phyloP scores from a whole-genome alignment of 2,329 filamentous ascomycete genomes.

The Zasmidium angulare region DNA sequence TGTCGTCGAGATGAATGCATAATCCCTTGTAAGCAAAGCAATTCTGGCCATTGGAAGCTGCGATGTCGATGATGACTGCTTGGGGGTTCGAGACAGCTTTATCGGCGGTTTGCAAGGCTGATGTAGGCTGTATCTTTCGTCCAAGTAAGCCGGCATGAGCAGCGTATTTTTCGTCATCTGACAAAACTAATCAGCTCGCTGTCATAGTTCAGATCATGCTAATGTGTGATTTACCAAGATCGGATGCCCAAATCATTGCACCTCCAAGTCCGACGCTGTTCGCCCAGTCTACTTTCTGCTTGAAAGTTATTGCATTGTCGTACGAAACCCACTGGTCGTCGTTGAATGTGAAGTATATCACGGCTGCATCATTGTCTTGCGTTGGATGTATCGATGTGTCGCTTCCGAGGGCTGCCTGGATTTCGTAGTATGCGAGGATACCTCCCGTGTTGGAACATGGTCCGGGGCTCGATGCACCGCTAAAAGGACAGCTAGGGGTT shows the following conservation, averaged over 20 bases:
- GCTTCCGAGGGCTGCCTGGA: conserved; percentile 20
- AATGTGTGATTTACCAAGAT: neutral
- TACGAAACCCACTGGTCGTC: conserved; percentile 42
- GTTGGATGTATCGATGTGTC: neutral
- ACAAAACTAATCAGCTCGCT: neutral
- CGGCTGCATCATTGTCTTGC: conserved; percentile 1
- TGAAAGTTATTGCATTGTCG: conserved; percentile 37
- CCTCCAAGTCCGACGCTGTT: neutral
- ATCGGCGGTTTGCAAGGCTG: neutral
- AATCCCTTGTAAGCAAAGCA: neutral
- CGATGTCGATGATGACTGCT: neutral
- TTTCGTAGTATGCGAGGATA: conserved; percentile 38
- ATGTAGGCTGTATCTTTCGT: neutral
- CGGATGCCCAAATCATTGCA: neutral
- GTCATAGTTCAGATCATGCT: neutral
- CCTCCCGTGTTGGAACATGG: conserved; percentile 27
- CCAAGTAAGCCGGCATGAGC: neutral
- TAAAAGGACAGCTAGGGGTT: conserved; percentile 22
- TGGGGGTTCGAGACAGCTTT: neutral
- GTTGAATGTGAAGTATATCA: conserved; percentile 37
- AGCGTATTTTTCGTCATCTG: neutral
- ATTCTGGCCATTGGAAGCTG: neutral
- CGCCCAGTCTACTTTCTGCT: neutral
- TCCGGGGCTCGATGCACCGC: conserved; percentile 1
- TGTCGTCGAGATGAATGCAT: neutral